Evolutionary conservation across 345 rosid genomes (phyloP).

Genomic region (Euphorbia tirucalli): DNA sequence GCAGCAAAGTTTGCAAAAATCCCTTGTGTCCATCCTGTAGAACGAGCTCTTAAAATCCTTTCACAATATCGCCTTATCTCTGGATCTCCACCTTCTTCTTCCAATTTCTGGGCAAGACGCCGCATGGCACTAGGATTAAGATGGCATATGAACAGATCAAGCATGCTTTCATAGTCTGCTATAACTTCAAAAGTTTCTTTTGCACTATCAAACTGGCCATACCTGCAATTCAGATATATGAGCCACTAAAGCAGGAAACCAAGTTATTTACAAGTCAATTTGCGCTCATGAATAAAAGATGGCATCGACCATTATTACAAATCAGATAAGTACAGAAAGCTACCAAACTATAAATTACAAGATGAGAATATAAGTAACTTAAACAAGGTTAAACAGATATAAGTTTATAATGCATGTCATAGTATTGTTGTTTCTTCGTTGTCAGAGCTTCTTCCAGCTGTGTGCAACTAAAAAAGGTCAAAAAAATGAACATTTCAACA

Average conservation of each 20-base stretch:
- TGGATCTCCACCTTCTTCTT: slow-evolving; percentile 84
- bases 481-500: background rate
- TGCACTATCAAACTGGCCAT: slow-evolving; percentile 92
- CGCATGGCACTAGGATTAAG: slow-evolving; percentile 99
- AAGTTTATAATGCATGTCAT: background rate
- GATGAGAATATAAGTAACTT: background rate
- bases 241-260: slow-evolving; percentile 11
- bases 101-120: slow-evolving; percentile 90
- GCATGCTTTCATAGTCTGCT: slow-evolving; percentile 89
- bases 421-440: background rate
- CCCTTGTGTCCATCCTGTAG: slow-evolving; percentile 99
- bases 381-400: background rate
- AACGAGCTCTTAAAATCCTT: slow-evolving; percentile 85
- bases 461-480: background rate
- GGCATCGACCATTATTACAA: too few species aligned
- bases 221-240: slow-evolving; percentile 47
- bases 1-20: slow-evolving; percentile 99
- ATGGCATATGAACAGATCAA: slow-evolving; percentile 95
- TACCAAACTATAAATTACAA: background rate
- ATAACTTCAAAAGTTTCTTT: slow-evolving; percentile 98
- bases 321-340: too few species aligned
- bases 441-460: background rate
- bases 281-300: slow-evolving; percentile 2
- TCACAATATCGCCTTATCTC: slow-evolving; percentile 90
- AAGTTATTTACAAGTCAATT: slow-evolving; percentile 1